phyloP scores from a whole-genome alignment of 129 eudicot genomes.

The carrot (Daucus carota) region DH1_v3.0 NC_030383.2:474001-474500 shows the following conservation, averaged over 20 bases:
- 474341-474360: constrained; percentile 26
- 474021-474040: constrained; percentile 60
- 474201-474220: constrained; percentile 7
- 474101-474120: constrained; percentile 45
- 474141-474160: constrained; percentile 44
- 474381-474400: constrained; percentile 20
- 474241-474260: constrained; percentile 14
- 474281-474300: constrained; percentile 16
- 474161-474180: constrained; percentile 8
- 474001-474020: constrained; percentile 48
- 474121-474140: constrained; percentile 38
- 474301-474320: constrained; percentile 30
- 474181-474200: constrained; percentile 21
- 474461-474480: neutral
- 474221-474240: constrained; percentile 7
- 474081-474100: constrained; percentile 36
- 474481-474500: constrained; percentile 15
- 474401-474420: constrained; percentile 10
- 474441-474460: constrained; percentile 1
- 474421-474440: neutral
- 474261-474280: constrained; percentile 11
- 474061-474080: constrained; percentile 38
- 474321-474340: constrained; percentile 26
- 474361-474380: constrained; percentile 12
- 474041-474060: constrained; percentile 41